Evolutionary conservation across 495 filamentous ascomycete species (phyloP), one percentile per base, ranked within the genome.

Genomic region (Penicillium pancosmium): DNA sequence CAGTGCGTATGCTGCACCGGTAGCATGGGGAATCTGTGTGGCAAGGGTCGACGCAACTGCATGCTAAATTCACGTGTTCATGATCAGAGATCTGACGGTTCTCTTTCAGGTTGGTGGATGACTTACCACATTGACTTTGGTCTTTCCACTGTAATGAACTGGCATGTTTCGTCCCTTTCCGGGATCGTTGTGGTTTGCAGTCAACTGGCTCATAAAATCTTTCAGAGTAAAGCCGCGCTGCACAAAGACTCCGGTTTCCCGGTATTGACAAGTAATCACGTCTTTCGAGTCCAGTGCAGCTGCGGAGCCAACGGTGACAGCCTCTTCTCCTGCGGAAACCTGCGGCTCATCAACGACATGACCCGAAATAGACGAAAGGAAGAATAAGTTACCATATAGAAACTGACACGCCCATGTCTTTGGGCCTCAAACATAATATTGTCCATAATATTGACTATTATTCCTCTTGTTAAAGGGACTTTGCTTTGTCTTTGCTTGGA

Each of bases 101-200:
- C 23, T 4, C 0, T 23, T 23, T 23, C 23, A 23, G 3, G 4
- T 23, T 23, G 23, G 23, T 23, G 23, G 41, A 44, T 18, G 27
- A 31, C 48, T 5, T 38, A 58, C 64, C 36, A 60, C 18, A 19
- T 13, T 33, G 18, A 38, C 31, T 31, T 33, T 56, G 41, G 34
- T 47, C 40, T 77, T 80, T 64, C 88, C 90, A 38, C 91, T 92
- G 57, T 96, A 97, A 65, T 97, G 93, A 15, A 96, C 89, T 13
- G 93, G 93, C 93, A 97, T 97, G 68, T 96, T 96, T 57, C 92
- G 85, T 11, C 93, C 93, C 62, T 79, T 82, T 3, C 92, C 92
- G 5, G 73, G 70, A 62, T 97, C 93, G 55, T 91, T 83, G 23
- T 71, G 76, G 64, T 96, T 97, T 19, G 93, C 85, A 72, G 97